A percentile compares a stretch with the other conserved stretches of the same genome.
phyloP scores from a whole-genome alignment of 1,139 yeast species.

The Lipomyces yarrowii region DNA sequence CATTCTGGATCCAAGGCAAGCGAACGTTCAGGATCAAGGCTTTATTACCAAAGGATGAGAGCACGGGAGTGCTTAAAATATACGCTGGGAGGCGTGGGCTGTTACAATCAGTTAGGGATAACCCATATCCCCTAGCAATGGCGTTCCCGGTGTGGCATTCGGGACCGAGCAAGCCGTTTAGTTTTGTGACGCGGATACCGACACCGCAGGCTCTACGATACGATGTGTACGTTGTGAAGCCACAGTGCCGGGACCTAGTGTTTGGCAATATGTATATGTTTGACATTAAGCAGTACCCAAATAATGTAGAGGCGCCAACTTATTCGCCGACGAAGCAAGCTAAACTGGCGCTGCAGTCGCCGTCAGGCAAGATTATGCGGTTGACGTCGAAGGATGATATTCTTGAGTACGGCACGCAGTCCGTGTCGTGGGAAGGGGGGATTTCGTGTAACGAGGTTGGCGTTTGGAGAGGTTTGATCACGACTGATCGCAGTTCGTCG shows the following conservation, averaged over 20 bases:
- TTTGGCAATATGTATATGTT: slow-evolving; percentile 65
- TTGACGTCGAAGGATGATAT: slow-evolving; percentile 52
- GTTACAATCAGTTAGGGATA: slow-evolving; percentile 57
- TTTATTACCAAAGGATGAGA: slow-evolving; percentile 65
- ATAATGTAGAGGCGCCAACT: slow-evolving; percentile 48
- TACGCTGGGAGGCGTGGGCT: slow-evolving; percentile 72
- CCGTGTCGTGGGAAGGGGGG: slow-evolving; percentile 60
- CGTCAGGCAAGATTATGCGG: slow-evolving; percentile 76
- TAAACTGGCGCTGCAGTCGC: slow-evolving; percentile 75
- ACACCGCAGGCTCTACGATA: slow-evolving; percentile 67
- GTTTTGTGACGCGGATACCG: slow-evolving; percentile 74
- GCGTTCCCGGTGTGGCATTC: slow-evolving; percentile 77
- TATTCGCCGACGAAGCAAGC: slow-evolving; percentile 31
- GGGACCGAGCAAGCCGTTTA: slow-evolving; percentile 52
- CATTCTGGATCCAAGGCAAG: slow-evolving; percentile 65
- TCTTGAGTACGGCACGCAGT: slow-evolving; percentile 40
- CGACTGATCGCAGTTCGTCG: slow-evolving; percentile 75
- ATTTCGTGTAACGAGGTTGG: slow-evolving; percentile 73
- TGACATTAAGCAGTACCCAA: slow-evolving; percentile 65
- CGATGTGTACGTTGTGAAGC: slow-evolving; percentile 81
- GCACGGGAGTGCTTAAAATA: slow-evolving; percentile 73
- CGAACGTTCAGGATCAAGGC: slow-evolving; percentile 81
- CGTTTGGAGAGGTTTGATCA: slow-evolving; percentile 77
- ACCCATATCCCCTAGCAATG: slow-evolving; percentile 64
- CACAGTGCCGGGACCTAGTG: slow-evolving; percentile 69